Base-by-base conservation (phyloP, 495 filamentous ascomycete genomes). In the Aspergillus homomorphus region DNA sequence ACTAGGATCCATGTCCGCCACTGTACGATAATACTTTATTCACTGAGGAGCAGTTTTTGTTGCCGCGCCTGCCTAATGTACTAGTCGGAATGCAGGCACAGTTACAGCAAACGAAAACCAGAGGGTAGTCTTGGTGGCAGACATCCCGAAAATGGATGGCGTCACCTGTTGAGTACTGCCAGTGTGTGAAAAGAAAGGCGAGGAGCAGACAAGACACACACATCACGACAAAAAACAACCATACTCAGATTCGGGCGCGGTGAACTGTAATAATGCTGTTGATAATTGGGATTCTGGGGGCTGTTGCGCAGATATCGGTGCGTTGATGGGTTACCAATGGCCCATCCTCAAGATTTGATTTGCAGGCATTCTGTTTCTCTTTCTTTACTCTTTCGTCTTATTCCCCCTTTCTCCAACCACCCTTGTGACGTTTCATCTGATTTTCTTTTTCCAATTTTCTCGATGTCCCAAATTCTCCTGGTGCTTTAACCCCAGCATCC, bases 1-100 rank as follows among this genome's bases (percentile, higher is more conserved):
- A 64, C 70, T 69, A 67, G 63, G 63, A 71, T 66, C 63, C 70
- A 69, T 69, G 63, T 66, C 67, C 69, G 67, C 69, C 69, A 73
- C 69, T 77, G 74, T 77, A 76, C 72, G 68, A 77, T 77, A 76
- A 71, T 73, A 61, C 73, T 69, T 68, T 38, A 38, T 67, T 73
- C 66, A 66, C 66, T 63, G 64, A 62, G 61, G 68, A 61, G 51
- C 64, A 58, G 46, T 57, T 62, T 57, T 62, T 57, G 51, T 54
- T 53, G 48, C 56, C 58, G 63, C 63, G 65, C 59, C 58, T 54
- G 62, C 66, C 68, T 73, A 72, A 75, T 75, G 62, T 49, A 54
- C 70, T 59, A 60, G 55, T 65, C 68, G 70, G 65, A 67, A 63
- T 67, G 33, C 53, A 38, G 59, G 57, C 55, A 45, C 57, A 57